These are phyloP conservation scores for Neurospora tetrasperma DNA, from an alignment of 495 filamentous ascomycete genomes.

Conservation along the genomic window DNA sequence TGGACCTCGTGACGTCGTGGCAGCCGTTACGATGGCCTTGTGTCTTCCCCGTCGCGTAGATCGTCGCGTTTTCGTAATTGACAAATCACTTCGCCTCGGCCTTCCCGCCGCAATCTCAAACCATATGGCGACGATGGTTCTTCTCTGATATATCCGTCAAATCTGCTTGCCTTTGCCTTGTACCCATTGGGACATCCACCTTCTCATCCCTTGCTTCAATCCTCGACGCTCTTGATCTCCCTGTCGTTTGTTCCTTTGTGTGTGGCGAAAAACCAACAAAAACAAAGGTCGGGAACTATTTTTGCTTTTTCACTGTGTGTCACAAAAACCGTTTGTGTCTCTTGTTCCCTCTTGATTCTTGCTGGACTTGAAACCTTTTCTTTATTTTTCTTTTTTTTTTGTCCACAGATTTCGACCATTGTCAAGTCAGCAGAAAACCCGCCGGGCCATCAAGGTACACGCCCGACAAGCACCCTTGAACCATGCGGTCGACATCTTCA, in stretches of 20 bases:
- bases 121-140: not conserved
- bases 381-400: not conserved
- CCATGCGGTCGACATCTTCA: slow-evolving; percentile 16
- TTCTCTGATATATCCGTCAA: not conserved
- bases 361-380: not conserved
- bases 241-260: not conserved
- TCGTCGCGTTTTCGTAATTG: slow-evolving; percentile 15
- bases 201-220: not conserved
- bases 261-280: not conserved
- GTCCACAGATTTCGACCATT: not conserved
- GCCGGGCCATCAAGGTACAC: not conserved
- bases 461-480: not conserved
- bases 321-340: not conserved
- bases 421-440: not conserved
- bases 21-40: slow-evolving; percentile 9
- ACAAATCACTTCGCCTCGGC: not conserved
- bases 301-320: not conserved
- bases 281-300: not conserved
- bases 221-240: not conserved
- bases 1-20: slow-evolving; percentile 20
- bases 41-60: slow-evolving; percentile 10
- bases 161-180: not conserved
- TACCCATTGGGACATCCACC: not conserved
- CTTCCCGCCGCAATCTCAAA: not conserved
- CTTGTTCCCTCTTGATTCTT: not conserved